phyloP scores from a whole-genome alignment of 768 basidiomycete species.

The Termitomyces sp. region DNA sequence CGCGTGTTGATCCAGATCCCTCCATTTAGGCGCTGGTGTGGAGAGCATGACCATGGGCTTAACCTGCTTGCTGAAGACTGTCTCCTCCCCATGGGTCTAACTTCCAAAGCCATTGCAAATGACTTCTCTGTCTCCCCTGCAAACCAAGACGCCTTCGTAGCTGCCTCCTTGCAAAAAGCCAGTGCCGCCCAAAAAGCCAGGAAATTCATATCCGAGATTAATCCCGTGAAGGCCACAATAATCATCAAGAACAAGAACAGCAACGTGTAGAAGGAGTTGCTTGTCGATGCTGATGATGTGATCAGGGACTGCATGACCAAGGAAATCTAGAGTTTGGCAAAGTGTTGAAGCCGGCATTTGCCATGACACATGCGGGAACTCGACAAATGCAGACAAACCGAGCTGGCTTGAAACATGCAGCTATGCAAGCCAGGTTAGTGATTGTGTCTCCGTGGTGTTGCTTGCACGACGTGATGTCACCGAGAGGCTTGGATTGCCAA shows the following conservation, averaged over 20 bases:
- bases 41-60: slow-evolving; percentile 85
- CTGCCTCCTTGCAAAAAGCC: slow-evolving; percentile 81
- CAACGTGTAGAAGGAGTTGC: slow-evolving; percentile 58
- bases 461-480: slow-evolving; percentile 78
- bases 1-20: not conserved
- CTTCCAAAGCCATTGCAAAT: slow-evolving; percentile 87
- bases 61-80: slow-evolving; percentile 76
- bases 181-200: slow-evolving; percentile 75
- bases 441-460: slow-evolving; percentile 88
- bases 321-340: slow-evolving; percentile 67
- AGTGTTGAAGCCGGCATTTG: slow-evolving; percentile 87
- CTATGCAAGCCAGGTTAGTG: slow-evolving; percentile 88
- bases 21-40: slow-evolving; percentile 69
- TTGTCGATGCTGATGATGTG: slow-evolving; percentile 82
- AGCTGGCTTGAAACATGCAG: no score
- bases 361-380: slow-evolving; percentile 73
- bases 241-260: slow-evolving; percentile 53
- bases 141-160: slow-evolving; percentile 82
- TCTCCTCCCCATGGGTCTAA: slow-evolving; percentile 86
- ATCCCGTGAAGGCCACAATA: slow-evolving; percentile 69
- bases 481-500: slow-evolving; percentile 77
- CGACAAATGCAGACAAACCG: no score
- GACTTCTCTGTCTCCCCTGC: slow-evolving; percentile 71
- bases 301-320: slow-evolving; percentile 80
- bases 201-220: slow-evolving; percentile 78